Base-by-base conservation (phyloP, 352 stramenopile species). In the Globisporangium acanthophoron region DNA sequence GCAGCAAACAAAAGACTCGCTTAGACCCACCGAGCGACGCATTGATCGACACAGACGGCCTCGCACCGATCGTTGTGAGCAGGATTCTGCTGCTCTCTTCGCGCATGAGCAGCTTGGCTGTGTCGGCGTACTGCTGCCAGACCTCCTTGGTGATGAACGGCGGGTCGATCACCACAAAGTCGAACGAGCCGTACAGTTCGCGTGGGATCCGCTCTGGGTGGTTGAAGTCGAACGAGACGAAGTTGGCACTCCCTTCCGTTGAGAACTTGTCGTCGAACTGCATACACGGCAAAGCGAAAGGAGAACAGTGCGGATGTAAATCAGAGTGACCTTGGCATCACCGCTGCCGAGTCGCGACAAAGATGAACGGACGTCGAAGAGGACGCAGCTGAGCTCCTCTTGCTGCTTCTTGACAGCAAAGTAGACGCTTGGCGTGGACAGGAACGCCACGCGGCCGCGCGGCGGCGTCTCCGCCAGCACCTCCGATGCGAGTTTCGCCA, bases 141-240 rank as follows among this genome's bases (percentile, higher is more conserved):
- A 98, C 93, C 33, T 97, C 79, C 29, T 81, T 76, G 41, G 93
- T 97, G 65, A 98, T 98, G 65, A 98, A 98, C 53, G 93, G 93
- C 59, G 94, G 94, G 69, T 98, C 94, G 48, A 98, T 92, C 13
- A 98, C 77, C 31, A 98, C 68, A 62, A 97, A 85, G 62, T 98
- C 88, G 69, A 98, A 96, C 8, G 65, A 78, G n/a, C 74, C 58
- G 33, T 69, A 60, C 2, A 94, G 58, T 3, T 77, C 66, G 11
- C 52, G 44, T 8, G 86, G 67, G 21, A 98, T 71, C 0, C 74
- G 64, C 27, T 77, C 62, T 20, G 91, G 89, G 39, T 87, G 48
- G 54, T 96, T 88, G 70, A 94, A 98, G 69, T 98, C 90, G 60
- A 96, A 98, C 2, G 59, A 73, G 4, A 98, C 71, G 58, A 97